Percentiles rank a stretch among this genome's conserved stretches.
Conservation (phyloP, 192 early-diverging fungal species). For the Blastocladiella britannica region DNA sequence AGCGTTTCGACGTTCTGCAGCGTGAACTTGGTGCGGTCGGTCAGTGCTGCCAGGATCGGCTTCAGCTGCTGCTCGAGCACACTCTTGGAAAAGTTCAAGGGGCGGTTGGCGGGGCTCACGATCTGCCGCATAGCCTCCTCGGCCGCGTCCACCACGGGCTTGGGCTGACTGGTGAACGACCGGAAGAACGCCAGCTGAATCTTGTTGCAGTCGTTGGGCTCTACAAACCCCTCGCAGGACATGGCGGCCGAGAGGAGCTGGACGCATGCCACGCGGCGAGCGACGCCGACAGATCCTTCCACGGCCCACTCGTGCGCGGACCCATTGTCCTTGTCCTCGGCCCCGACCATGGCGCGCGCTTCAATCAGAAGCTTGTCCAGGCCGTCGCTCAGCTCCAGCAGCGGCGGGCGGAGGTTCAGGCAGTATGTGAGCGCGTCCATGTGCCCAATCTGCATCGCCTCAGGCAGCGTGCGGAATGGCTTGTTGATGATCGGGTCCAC, state of each 20-base stretch:
- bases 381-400: slow-evolving; percentile 80
- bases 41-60: slow-evolving; percentile 85
- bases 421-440: slow-evolving; percentile 98
- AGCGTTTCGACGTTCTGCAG: slow-evolving; percentile 85
- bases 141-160: slow-evolving; percentile 85
- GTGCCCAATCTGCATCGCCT: slow-evolving; percentile 93
- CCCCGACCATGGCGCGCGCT: slow-evolving; percentile 79
- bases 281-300: no score
- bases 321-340: slow-evolving; percentile 78
- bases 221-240: slow-evolving; percentile 61
- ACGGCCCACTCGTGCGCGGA: no score
- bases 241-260: slow-evolving; percentile 86
- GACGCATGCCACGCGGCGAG: slow-evolving; percentile 88
- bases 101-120: no score
- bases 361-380: slow-evolving; percentile 73
- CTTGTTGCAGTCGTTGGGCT: slow-evolving; percentile 48
- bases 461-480: slow-evolving; percentile 82
- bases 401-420: slow-evolving; percentile 61
- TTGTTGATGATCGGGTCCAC: slow-evolving; percentile 87
- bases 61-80: slow-evolving; percentile 84
- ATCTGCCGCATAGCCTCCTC: slow-evolving; percentile 75
- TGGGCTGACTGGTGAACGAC: no score
- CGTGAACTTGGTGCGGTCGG: slow-evolving; percentile 81
- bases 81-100: slow-evolving; percentile 83
- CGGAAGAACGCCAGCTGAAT: slow-evolving; percentile 98